phyloP scores from a whole-genome alignment of 257 asterid species.

The Nicotiana obtusifolia region DNA sequence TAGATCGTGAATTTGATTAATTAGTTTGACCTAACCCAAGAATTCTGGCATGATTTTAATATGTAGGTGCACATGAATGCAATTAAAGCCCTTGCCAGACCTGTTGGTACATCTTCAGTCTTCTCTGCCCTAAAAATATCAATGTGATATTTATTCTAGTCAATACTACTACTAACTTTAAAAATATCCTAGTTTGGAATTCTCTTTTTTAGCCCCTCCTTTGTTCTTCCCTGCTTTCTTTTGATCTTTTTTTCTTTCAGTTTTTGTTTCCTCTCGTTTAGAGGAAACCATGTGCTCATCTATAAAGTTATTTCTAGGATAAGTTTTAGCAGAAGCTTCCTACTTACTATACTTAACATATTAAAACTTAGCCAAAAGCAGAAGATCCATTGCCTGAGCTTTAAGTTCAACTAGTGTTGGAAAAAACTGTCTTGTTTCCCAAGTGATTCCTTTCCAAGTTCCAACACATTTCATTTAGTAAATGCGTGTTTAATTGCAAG shows the following conservation, averaged over 20 bases:
- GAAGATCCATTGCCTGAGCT: slow-evolving; percentile 3
- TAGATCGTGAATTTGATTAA: background rate
- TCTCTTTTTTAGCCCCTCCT: background rate
- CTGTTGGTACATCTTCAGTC: background rate
- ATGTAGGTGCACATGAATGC: background rate
- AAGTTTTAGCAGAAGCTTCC: background rate
- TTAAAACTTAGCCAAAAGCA: background rate
- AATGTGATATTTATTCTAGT: background rate
- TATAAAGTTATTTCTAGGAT: background rate
- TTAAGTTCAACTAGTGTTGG: background rate
- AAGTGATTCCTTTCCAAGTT: background rate
- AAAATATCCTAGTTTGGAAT: background rate
- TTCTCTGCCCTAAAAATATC: background rate
- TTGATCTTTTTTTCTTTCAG: too few relatives aligned
- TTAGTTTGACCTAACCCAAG: background rate
- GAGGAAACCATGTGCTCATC: background rate
- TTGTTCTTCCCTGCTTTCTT: background rate
- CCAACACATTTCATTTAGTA: background rate
- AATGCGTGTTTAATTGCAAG: background rate
- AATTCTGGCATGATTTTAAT: background rate
- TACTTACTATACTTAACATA: background rate
- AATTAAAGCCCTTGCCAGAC: background rate
- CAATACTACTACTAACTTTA: background rate
- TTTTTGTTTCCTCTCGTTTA: background rate
- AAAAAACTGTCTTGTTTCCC: background rate